Percentiles rank a stretch among this genome's conserved stretches.
phyloP scores from a whole-genome alignment of 495 filamentous ascomycete species.

The Extremus antarcticus region DNA sequence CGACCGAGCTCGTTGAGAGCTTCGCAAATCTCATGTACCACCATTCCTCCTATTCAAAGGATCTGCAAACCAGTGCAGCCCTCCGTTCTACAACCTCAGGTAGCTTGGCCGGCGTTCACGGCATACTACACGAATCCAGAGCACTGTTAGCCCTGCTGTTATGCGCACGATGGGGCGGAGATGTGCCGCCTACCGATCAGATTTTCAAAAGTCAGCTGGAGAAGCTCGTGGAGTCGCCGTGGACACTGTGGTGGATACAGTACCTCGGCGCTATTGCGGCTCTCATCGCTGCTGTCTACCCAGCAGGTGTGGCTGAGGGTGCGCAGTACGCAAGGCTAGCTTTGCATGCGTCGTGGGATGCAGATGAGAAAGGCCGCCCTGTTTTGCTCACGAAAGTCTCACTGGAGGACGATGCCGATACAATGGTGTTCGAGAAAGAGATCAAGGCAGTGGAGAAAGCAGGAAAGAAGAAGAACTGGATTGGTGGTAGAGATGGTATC shows the following conservation, averaged over 20 bases:
- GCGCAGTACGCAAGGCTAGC: background rate
- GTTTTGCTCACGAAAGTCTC: conserved; percentile 17
- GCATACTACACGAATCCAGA: conserved; percentile 60
- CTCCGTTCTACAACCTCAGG: conserved; percentile 63
- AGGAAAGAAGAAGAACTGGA: conserved; percentile 52
- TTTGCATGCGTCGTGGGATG: conserved; percentile 29
- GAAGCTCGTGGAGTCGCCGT: conserved; percentile 34
- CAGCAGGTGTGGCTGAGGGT: conserved; percentile 36
- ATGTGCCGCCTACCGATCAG: conserved; percentile 44
- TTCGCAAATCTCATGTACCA: conserved; percentile 40
- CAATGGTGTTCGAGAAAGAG: conserved; percentile 29
- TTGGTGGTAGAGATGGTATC: conserved; percentile 26
- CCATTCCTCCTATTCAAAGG: conserved; percentile 41
- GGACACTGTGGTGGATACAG: conserved; percentile 50
- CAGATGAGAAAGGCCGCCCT: conserved; percentile 10
- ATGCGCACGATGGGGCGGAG: conserved; percentile 65
- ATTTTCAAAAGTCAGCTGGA: conserved; percentile 30
- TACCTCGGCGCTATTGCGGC: conserved; percentile 47
- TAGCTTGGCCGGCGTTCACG: conserved; percentile 52
- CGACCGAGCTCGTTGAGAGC: conserved; percentile 37
- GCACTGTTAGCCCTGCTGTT: conserved; percentile 62
- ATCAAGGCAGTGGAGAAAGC: conserved; percentile 41
- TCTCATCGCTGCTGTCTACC: conserved; percentile 37
- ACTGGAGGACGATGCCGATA: conserved; percentile 11
- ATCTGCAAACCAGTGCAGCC: conserved; percentile 50